These are phyloP conservation scores for Suillus variegatus DNA, from an alignment of 768 basidiomycete species.

Conservation along the genomic window DNA sequence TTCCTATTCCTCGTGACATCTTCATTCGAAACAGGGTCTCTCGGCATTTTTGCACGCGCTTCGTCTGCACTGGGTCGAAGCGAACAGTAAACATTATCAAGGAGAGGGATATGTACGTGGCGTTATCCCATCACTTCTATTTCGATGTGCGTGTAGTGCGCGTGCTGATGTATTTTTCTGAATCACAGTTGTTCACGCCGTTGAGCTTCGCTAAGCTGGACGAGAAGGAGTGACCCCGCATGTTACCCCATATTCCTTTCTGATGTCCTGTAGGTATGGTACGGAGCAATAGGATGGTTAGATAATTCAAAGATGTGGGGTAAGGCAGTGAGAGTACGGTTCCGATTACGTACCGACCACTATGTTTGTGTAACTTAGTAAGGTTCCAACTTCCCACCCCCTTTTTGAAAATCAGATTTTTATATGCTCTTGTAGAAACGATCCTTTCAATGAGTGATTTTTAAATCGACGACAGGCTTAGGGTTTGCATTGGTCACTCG, in stretches of 20 bases:
- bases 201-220: constrained; percentile 47
- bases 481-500: too few relatives aligned
- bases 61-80: constrained; percentile 97
- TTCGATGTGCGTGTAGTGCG: constrained; percentile 23
- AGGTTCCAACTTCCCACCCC: too few relatives aligned
- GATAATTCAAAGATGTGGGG: constrained; percentile 9
- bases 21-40: constrained; percentile 60
- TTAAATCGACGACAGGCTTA: too few relatives aligned
- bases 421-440: too few relatives aligned
- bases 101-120: constrained; percentile 84
- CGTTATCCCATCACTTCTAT: constrained; percentile 13
- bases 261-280: constrained; percentile 21
- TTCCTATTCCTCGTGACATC: background rate
- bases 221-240: constrained; percentile 33
- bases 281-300: constrained; percentile 12
- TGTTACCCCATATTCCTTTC: constrained; percentile 19
- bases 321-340: constrained; percentile 4
- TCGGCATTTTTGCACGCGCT: constrained; percentile 96
- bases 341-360: too few relatives aligned
- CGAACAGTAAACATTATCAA: constrained; percentile 94
- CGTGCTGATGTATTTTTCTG: constrained; percentile 26
- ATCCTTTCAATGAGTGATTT: too few relatives aligned
- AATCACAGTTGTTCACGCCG: constrained; percentile 47
- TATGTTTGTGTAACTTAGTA: too few relatives aligned
- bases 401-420: too few relatives aligned